phyloP scores from a whole-genome alignment of 2,329 filamentous ascomycete species.

The Didymella exigua region DNA sequence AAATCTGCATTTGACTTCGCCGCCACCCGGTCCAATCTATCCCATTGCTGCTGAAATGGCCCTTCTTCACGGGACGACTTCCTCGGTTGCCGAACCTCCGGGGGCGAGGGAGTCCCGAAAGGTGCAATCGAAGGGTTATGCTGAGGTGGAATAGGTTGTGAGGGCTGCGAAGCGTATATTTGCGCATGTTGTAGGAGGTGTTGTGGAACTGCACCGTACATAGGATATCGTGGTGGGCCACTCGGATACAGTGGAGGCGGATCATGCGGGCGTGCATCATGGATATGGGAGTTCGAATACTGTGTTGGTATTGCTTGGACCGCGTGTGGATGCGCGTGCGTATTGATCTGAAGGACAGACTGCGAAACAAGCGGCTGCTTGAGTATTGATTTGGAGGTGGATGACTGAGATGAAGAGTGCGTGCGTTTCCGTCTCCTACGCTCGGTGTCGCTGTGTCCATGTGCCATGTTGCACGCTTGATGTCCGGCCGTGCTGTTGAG shows the following conservation, averaged over 20 bases:
- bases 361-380: constrained; percentile 10
- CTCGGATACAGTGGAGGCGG: constrained; percentile 18
- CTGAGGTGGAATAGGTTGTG: constrained; percentile 23
- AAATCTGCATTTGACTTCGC: constrained; percentile 39
- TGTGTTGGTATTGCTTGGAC: constrained; percentile 21
- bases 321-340: constrained; percentile 8
- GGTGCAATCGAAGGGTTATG: constrained; percentile 29
- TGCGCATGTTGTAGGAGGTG: constrained; percentile 21
- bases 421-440: constrained; percentile 9
- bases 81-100: constrained; percentile 13
- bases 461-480: constrained; percentile 2
- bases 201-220: constrained; percentile 31
- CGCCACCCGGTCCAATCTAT: constrained; percentile 37
- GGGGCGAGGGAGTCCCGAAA: constrained; percentile 28
- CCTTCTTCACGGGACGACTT: constrained; percentile 25
- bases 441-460: constrained; percentile 13
- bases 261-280: constrained; percentile 13
- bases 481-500: not conserved
- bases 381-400: not conserved
- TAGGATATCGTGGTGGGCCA: constrained; percentile 23
- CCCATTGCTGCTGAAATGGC: constrained; percentile 35
- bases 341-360: not conserved
- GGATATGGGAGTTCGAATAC: constrained; percentile 16
- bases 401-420: constrained; percentile 11
- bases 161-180: constrained; percentile 22